Conservation (phyloP, 2,329 filamentous ascomycete genomes). For the Penicillium sp. region DNA sequence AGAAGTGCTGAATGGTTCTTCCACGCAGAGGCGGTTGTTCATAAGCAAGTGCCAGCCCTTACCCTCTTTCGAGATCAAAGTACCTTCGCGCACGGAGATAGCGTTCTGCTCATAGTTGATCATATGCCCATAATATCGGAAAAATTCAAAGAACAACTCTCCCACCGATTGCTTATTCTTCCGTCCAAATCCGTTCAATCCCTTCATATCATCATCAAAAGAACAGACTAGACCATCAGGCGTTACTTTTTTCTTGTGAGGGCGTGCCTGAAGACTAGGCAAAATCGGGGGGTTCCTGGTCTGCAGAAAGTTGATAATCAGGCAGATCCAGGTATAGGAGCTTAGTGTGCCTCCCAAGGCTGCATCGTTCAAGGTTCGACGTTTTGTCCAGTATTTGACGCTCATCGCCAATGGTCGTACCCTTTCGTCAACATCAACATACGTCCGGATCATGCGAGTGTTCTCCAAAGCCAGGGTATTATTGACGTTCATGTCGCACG, state of each 20-base stretch:
- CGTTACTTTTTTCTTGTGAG: constrained; percentile 61
- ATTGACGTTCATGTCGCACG: constrained; percentile 99
- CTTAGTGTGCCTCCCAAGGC: constrained; percentile 91
- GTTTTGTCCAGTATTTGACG: constrained; percentile 95
- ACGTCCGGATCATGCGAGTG: constrained; percentile 95
- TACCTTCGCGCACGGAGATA: constrained; percentile 81
- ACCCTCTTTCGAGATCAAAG: constrained; percentile 73
- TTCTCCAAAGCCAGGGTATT: constrained; percentile 94
- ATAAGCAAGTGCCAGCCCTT: constrained; percentile 82
- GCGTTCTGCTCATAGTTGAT: constrained; percentile 84
- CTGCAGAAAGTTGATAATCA: constrained; percentile 96
- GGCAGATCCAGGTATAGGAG: constrained; percentile 98
- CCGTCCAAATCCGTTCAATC: constrained; percentile 70
- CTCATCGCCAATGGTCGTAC: constrained; percentile 94
- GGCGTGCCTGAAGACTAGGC: constrained; percentile 77
- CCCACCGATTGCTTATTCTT: constrained; percentile 81
- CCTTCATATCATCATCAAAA: constrained; percentile 84
- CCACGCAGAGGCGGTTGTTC: constrained; percentile 87
- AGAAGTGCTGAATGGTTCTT: constrained; percentile 89
- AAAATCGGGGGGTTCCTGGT: constrained; percentile 80
- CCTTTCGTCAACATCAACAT: constrained; percentile 88
- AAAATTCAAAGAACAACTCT: constrained; percentile 90
- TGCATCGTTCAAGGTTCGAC: constrained; percentile 94
- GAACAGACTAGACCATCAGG: constrained; percentile 68
- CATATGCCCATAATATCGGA: constrained; percentile 90